phyloP scores from a whole-genome alignment of 306 rosid species.

The Rubus parviflorus region DNA sequence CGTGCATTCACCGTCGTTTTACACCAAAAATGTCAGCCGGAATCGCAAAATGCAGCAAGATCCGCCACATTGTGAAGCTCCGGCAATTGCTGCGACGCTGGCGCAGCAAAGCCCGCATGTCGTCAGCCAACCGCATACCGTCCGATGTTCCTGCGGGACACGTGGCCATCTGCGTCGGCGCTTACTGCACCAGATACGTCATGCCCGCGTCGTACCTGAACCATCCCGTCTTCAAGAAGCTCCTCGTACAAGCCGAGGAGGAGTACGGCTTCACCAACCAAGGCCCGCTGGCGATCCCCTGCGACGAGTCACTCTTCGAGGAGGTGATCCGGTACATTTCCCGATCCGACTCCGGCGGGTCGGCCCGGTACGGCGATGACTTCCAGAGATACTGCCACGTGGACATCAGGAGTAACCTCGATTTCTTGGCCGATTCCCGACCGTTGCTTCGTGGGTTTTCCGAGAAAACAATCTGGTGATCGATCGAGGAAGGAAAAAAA shows the following conservation, averaged over 20 bases:
- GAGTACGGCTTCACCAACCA: constrained; percentile 71
- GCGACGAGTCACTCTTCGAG: constrained; percentile 72
- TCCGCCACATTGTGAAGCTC: constrained; percentile 89
- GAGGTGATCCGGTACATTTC: constrained; percentile 63
- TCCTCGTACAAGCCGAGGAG: constrained; percentile 68
- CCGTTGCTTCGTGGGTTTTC: constrained; percentile 66
- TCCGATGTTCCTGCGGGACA: constrained; percentile 89
- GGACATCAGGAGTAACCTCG: constrained; percentile 42
- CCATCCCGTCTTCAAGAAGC: constrained; percentile 88
- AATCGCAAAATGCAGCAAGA: constrained; percentile 75
- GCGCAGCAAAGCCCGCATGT: constrained; percentile 81
- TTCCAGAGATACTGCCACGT: constrained; percentile 58
- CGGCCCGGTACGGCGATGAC: constrained; percentile 60
- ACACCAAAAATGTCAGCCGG: constrained; percentile 46
- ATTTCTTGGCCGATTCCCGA: constrained; percentile 78
- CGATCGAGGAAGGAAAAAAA: too few relatives aligned
- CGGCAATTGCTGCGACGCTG: constrained; percentile 85
- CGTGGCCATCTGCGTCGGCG: constrained; percentile 86
- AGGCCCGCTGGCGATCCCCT: constrained; percentile 81
- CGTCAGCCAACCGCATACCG: constrained; percentile 55
- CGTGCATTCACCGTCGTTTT: constrained; percentile 8
- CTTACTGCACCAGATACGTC: constrained; percentile 51
- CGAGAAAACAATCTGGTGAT: constrained; percentile 63
- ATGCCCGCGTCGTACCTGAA: constrained; percentile 79
- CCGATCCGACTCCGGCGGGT: constrained; percentile 42